phyloP scores from a whole-genome alignment of 2,329 filamentous ascomycete species.

The Aspergillus fischeri region DNA sequence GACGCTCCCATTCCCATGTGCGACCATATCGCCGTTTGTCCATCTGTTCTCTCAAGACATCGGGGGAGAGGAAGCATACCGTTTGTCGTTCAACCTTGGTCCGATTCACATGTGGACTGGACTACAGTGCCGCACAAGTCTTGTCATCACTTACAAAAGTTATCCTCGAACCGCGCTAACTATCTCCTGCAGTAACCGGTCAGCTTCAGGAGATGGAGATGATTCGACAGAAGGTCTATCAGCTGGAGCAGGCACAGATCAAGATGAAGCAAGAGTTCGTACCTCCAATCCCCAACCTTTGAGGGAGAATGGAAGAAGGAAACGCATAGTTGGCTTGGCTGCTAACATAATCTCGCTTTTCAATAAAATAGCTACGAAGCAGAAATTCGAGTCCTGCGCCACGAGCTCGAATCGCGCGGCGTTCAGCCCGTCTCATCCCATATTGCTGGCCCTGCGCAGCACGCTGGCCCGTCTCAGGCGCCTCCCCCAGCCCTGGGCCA shows the following conservation, averaged over 20 bases:
- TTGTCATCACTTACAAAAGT: background rate
- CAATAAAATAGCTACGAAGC: conserved; percentile 73
- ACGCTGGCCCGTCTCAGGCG: conserved; percentile 76
- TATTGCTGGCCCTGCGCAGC: conserved; percentile 67
- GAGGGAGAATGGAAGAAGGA: background rate
- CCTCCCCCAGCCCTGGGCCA: conserved; percentile 82
- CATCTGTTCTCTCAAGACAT: background rate
- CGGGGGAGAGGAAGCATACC: background rate
- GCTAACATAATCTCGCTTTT: conserved; percentile 14
- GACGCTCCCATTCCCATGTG: background rate
- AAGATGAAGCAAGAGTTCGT: conserved; percentile 86
- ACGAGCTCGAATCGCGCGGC: conserved; percentile 74
- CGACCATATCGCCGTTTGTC: background rate
- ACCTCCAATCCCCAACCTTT: background rate
- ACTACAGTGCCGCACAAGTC: background rate
- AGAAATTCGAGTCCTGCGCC: conserved; percentile 77
- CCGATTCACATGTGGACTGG: background rate
- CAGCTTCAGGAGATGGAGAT: conserved; percentile 95
- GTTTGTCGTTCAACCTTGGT: background rate
- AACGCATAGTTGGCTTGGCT: background rate
- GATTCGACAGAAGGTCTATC: conserved; percentile 87
- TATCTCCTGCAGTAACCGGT: conserved; percentile 62
- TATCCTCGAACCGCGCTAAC: background rate
- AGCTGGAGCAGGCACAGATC: conserved; percentile 85
- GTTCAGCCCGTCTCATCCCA: conserved; percentile 63